phyloP scores from a whole-genome alignment of 345 rosid species.

The Odontarrhena argentea region DNA sequence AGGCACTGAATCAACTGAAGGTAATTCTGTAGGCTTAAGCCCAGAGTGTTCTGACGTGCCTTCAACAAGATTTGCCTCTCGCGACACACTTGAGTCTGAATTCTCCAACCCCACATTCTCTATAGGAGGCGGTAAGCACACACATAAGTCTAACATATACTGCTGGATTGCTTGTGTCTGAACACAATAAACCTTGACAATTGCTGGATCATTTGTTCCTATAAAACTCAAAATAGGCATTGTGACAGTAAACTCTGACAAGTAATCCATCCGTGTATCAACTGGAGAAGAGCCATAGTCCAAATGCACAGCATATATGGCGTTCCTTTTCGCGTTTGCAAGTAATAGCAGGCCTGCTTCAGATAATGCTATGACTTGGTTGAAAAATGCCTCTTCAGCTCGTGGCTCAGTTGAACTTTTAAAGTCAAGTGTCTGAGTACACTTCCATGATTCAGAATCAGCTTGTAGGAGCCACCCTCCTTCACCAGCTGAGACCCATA shows the following conservation, averaged over 20 bases:
- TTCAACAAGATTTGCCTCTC: slow-evolving; percentile 46
- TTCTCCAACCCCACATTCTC: slow-evolving; percentile 60
- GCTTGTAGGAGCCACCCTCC: slow-evolving; percentile 82
- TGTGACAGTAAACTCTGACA: slow-evolving; percentile 81
- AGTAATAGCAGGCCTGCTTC: slow-evolving; percentile 67
- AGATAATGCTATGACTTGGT: slow-evolving; percentile 79
- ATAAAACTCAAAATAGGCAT: slow-evolving; percentile 95
- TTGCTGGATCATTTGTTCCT: slow-evolving; percentile 61
- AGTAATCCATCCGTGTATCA: slow-evolving; percentile 69
- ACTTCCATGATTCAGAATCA: slow-evolving; percentile 68
- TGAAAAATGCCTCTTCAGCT: slow-evolving; percentile 72
- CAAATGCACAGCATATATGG: slow-evolving; percentile 77
- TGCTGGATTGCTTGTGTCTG: slow-evolving; percentile 95
- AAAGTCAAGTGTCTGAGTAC: slow-evolving; percentile 76
- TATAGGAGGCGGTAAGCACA: slow-evolving; percentile 71
- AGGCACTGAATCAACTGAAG: slow-evolving; percentile 44
- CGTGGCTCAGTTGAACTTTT: slow-evolving; percentile 67
- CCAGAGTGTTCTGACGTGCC: slow-evolving; percentile 49
- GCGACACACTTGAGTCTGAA: slow-evolving; percentile 51
- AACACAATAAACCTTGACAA: slow-evolving; percentile 81
- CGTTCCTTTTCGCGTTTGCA: slow-evolving; percentile 91
- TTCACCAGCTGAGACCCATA: slow-evolving; percentile 75
- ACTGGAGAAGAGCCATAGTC: slow-evolving; percentile 82
- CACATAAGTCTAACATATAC: slow-evolving; percentile 77
- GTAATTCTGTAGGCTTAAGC: slow-evolving; percentile 45